phyloP scores from a whole-genome alignment of 2,329 filamentous ascomycete genomes.

The Epichloe gansuensis region DNA sequence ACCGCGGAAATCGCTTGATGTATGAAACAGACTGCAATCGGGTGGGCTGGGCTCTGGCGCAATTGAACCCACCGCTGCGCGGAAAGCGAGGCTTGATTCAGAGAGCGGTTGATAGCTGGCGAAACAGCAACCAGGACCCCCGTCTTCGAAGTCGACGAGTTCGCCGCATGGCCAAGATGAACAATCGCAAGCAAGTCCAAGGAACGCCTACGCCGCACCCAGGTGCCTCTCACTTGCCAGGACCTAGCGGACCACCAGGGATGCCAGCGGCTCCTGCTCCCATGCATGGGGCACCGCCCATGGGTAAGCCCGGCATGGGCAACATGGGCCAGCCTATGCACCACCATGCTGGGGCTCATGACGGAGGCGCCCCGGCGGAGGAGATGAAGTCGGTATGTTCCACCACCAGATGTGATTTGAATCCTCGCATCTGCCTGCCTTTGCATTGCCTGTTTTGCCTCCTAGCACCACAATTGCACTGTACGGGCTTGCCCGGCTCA shows the following conservation, averaged over 20 bases:
- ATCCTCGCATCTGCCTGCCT: slow-evolving; percentile 29
- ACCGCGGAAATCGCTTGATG: slow-evolving; percentile 85
- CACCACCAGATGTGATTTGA: slow-evolving; percentile 64
- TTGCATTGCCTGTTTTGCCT: slow-evolving; percentile 15
- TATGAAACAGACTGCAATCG: slow-evolving; percentile 99
- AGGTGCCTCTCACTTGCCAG: slow-evolving; percentile 50
- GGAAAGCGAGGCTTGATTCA: slow-evolving; percentile 95
- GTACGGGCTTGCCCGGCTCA: slow-evolving; percentile 8
- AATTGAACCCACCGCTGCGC: slow-evolving; percentile 79
- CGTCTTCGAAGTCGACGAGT: slow-evolving; percentile 83
- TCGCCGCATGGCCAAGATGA: slow-evolving; percentile 92
- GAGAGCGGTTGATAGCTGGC: slow-evolving; percentile 94
- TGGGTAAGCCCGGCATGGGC: slow-evolving; percentile 55
- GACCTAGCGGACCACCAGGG: slow-evolving; percentile 51
- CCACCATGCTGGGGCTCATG: slow-evolving; percentile 36
- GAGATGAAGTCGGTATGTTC: slow-evolving; percentile 96
- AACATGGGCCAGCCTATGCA: slow-evolving; percentile 57
- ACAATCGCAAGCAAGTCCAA: slow-evolving; percentile 64
- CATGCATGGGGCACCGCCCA: slow-evolving; percentile 45
- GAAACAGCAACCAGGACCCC: slow-evolving; percentile 96
- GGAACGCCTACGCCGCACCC: slow-evolving; percentile 45
- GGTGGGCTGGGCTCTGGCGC: slow-evolving; percentile 96
- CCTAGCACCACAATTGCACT: slow-evolving; percentile 10
- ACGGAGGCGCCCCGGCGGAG: slow-evolving; percentile 52
- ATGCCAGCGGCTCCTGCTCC: slow-evolving; percentile 49